Conservation (phyloP, 495 filamentous ascomycete genomes). For the Penicillium longicatenatum region DNA sequence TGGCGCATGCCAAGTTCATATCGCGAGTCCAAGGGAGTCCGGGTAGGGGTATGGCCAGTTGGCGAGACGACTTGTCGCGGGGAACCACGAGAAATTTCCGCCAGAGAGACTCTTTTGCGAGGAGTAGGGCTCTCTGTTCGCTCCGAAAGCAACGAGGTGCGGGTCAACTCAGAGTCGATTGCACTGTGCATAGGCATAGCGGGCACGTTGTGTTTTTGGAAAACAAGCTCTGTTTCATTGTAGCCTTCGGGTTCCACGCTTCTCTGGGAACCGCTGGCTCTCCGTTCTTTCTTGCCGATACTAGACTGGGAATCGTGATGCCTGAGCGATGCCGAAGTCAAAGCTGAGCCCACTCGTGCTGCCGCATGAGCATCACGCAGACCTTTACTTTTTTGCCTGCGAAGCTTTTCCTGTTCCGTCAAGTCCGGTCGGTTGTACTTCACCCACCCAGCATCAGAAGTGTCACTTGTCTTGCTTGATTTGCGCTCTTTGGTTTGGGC, state of each 20-base stretch:
- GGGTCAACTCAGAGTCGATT: constrained; percentile 81
- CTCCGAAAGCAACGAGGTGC: constrained; percentile 85
- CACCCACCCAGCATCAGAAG: constrained; percentile 47
- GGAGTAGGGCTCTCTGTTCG: constrained; percentile 63
- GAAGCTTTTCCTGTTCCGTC: constrained; percentile 55
- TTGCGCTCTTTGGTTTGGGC: constrained; percentile 46
- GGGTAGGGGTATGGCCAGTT: constrained; percentile 53
- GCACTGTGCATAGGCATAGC: constrained; percentile 87
- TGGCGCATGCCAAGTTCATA: constrained; percentile 56
- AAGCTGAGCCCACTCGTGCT: constrained; percentile 54
- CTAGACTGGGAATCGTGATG: constrained; percentile 67
- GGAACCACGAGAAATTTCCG: constrained; percentile 59
- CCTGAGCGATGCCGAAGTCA: constrained; percentile 65
- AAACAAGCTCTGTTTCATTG: constrained; percentile 62
- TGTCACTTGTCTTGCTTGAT: constrained; percentile 46
- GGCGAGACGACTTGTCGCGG: constrained; percentile 54
- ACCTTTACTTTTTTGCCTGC: constrained; percentile 61
- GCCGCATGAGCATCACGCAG: constrained; percentile 59
- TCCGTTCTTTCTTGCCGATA: constrained; percentile 52
- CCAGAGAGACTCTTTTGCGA: constrained; percentile 36
- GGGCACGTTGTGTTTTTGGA: constrained; percentile 62
- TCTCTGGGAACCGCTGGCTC: constrained; percentile 48
- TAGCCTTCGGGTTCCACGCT: constrained; percentile 43
- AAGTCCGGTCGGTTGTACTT: constrained; percentile 50
- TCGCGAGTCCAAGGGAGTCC: constrained; percentile 51